A percentile compares a stretch with the other conserved stretches of the same genome.
These are phyloP conservation scores for Pseudognaphalium luteoalbum DNA, from an alignment of 129 eudicot species.

Conservation along the genomic window DNA sequence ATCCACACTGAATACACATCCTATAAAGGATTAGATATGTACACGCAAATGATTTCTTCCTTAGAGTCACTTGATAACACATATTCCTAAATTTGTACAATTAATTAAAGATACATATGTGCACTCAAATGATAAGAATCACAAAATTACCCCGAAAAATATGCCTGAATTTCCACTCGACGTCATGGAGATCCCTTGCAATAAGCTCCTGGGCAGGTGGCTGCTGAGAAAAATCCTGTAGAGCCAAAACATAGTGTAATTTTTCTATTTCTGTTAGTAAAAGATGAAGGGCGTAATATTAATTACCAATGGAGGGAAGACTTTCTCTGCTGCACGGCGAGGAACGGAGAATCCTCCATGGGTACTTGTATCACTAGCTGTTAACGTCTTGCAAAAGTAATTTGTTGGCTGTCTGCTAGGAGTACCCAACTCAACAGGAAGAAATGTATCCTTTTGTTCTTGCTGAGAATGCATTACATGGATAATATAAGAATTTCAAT, in stretches of 20 bases:
- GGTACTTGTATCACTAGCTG: conserved; percentile 98
- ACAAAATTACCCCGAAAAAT: conserved; percentile 56
- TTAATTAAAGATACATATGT: background rate
- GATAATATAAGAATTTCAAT: background rate
- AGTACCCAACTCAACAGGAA: conserved; percentile 91
- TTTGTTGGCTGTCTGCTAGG: conserved; percentile 97
- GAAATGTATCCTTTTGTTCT: conserved; percentile 97
- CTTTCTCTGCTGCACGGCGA: conserved; percentile 99
- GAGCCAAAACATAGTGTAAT: conserved; percentile 21
- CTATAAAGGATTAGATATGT: background rate
- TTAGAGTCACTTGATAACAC: background rate
- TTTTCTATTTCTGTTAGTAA: background rate
- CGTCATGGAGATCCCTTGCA: conserved; percentile 97
- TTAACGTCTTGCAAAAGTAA: conserved; percentile 95
- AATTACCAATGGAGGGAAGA: conserved; percentile 89
- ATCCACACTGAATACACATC: no score
- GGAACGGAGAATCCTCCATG: conserved; percentile 99
- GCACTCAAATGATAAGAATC: conserved; percentile 2
- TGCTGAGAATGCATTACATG: conserved; percentile 47
- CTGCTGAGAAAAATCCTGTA: conserved; percentile 94
- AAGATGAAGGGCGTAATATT: conserved; percentile 2
- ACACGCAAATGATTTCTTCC: background rate
- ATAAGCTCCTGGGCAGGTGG: conserved; percentile 97
- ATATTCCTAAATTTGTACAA: background rate
- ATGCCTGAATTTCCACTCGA: conserved; percentile 98